Evolutionary conservation across 139 green algal genomes (phyloP).

Genomic region (Chlorella sp.): DNA sequence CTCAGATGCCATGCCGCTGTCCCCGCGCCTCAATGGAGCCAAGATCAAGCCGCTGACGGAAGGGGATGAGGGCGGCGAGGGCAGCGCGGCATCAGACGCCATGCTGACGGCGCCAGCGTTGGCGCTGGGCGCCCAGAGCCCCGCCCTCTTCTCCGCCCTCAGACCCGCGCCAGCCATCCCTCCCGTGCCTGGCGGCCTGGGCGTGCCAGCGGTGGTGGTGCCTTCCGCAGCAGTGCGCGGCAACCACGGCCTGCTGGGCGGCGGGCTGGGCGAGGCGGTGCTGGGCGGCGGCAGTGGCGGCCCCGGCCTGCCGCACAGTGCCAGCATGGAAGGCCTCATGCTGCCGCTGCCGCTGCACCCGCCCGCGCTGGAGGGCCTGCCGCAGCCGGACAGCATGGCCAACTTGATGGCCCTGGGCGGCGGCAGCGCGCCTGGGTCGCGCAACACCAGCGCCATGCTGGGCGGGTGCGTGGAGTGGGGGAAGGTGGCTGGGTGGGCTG

Average conservation of each 20-base stretch:
- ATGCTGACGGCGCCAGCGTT: not conserved
- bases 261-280: not conserved
- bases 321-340: conserved; percentile 15
- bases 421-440: not conserved
- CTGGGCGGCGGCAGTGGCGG: not conserved
- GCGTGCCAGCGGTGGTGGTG: not conserved
- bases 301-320: not conserved
- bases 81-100: conserved; percentile 1
- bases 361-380: not conserved
- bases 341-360: conserved; percentile 8
- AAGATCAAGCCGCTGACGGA: conserved; percentile 19
- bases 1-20: conserved; percentile 15
- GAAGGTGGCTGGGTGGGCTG: not conserved
- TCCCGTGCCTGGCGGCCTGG: conserved; percentile 15
- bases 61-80: not conserved
- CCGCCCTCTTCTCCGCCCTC: conserved; percentile 16
- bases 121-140: conserved; percentile 13
- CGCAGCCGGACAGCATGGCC: not conserved
- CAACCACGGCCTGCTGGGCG: not conserved
- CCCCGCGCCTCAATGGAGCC: conserved; percentile 11
- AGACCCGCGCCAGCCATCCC: not conserved
- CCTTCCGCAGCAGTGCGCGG: not conserved
- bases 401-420: conserved; percentile 2
- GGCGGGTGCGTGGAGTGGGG: not conserved
- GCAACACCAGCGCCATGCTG: conserved; percentile 21